These are phyloP conservation scores for Zea luxurians DNA, from an alignment of 176 grass and related monocot species.

Conservation along the genomic window DNA sequence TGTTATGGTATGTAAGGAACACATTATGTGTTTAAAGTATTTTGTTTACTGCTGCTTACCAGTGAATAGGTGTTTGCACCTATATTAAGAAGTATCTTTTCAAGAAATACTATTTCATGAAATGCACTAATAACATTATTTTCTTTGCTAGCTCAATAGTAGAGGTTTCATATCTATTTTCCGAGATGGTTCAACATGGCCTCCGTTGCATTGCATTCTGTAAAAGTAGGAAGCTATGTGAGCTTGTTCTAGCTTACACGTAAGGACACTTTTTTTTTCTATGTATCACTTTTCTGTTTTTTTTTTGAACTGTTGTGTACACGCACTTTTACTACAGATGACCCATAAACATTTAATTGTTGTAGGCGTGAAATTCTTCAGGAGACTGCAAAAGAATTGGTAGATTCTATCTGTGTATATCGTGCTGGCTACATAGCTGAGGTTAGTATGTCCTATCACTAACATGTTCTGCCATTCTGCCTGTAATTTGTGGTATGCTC, in stretches of 20 bases:
- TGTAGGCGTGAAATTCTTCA: slow-evolving; percentile 86
- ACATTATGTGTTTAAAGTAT: background rate
- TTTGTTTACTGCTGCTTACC: slow-evolving; percentile 14
- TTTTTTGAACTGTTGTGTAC: background rate
- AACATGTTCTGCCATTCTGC: slow-evolving; percentile 6
- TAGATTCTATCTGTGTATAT: slow-evolving; percentile 81
- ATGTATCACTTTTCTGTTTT: slow-evolving; percentile 18
- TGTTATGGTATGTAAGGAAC: background rate
- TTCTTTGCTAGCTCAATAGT: slow-evolving; percentile 71
- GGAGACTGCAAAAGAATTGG: slow-evolving; percentile 61
- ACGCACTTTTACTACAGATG: slow-evolving; percentile 34
- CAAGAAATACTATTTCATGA: background rate
- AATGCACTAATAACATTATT: slow-evolving; percentile 27
- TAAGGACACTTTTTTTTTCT: slow-evolving; percentile 48
- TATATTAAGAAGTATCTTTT: slow-evolving; percentile 14
- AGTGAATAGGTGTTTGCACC: slow-evolving; percentile 16
- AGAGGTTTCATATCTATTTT: slow-evolving; percentile 81
- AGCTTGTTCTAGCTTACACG: slow-evolving; percentile 92
- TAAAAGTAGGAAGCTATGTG: slow-evolving; percentile 85
- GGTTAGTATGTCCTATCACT: slow-evolving; percentile 44
- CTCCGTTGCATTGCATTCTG: slow-evolving; percentile 98
- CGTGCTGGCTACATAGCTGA: slow-evolving; percentile 90
- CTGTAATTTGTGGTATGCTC: background rate
- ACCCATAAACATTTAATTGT: slow-evolving; percentile 20
- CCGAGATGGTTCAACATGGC: slow-evolving; percentile 96